Evolutionary conservation across 1,284 basidiomycete species (phyloP), one percentile per base, ranked within the genome.

Genomic region (Trichosporon sp.): DNA sequence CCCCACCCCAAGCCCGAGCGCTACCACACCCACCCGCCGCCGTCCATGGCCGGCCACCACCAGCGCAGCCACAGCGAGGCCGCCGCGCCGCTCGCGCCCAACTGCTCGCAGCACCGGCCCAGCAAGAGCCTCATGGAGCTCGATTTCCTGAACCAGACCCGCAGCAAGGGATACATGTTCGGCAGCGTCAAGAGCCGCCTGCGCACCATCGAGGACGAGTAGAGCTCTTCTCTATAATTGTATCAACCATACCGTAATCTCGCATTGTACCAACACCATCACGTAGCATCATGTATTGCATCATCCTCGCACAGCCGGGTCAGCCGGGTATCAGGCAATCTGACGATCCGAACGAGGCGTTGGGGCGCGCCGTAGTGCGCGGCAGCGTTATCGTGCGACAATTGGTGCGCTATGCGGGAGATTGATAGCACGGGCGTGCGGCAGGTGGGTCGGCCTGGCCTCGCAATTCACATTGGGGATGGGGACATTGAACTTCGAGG

Each of bases 131-230:
- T 60, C 27, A 29, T 60, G 27, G 56, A 60, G 29, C 56, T 60
- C 56, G 56, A 60, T 18, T 60, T 60, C 56, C 56, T 60, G 29
- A 60, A 60, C 56, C 56, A 60, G 56, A 60, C 56, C 56, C 27
- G 29, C 27, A 60, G 56, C 56, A 60, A 60, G 56, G 56, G 56
- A 15, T 60, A 60, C 56, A 60, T 60, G 56, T 60, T 60, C 27
- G 56, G 56, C 29, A 60, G 56, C 27, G 56, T 60, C 29, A 60
- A 60, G 56, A 60, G 56, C 56, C 56, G 56, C 56, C 56, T 60
- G 29, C 56, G 56, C 27, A 60, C 56, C 7, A 60, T 60, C 56
- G 56, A 60, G 56, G 56, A 60, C 56, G 56, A 60, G 56, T 60
- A 31, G 29, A 31, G 18, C 21, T n/a, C n/a, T n/a, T n/a, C 18